Evolutionary conservation across 305 asterid species (phyloP).

Genomic region (Petunia hybrid): DNA sequence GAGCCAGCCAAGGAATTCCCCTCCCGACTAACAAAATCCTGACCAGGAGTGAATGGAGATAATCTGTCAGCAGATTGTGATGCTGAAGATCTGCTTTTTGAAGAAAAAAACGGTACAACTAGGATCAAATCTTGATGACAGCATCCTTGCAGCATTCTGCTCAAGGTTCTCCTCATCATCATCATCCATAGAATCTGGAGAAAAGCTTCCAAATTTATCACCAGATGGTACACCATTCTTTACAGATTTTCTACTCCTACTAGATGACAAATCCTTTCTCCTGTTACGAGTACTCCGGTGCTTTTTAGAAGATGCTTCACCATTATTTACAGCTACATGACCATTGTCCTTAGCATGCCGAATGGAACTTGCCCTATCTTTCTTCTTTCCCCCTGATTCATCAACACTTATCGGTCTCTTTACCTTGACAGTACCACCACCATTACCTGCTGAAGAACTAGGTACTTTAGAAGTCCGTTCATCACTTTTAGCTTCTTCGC

Average conservation of each 20-base stretch:
- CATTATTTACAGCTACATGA: constrained; percentile 49
- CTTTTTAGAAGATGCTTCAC: constrained; percentile 50
- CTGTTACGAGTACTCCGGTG: constrained; percentile 54
- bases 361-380: constrained; percentile 47
- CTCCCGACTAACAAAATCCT: constrained; percentile 52
- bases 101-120: constrained; percentile 85
- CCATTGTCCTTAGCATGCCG: constrained; percentile 45
- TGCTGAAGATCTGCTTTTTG: constrained; percentile 58
- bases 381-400: constrained; percentile 46
- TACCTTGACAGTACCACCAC: constrained; percentile 44
- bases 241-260: constrained; percentile 42
- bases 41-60: constrained; percentile 58
- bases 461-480: constrained; percentile 42
- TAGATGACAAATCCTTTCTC: constrained; percentile 52
- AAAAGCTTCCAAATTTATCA: constrained; percentile 51
- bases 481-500: constrained; percentile 46
- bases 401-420: constrained; percentile 53
- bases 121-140: constrained; percentile 97
- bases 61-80: constrained; percentile 56
- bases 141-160: constrained; percentile 99
- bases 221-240: constrained; percentile 64
- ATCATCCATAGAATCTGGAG: constrained; percentile 62
- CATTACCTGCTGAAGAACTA: constrained; percentile 44
- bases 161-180: constrained; percentile 99
- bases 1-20: constrained; percentile 56